Evolutionary conservation across 495 filamentous ascomycete species (phyloP).

Genomic region (Penicillium tannophilum): DNA sequence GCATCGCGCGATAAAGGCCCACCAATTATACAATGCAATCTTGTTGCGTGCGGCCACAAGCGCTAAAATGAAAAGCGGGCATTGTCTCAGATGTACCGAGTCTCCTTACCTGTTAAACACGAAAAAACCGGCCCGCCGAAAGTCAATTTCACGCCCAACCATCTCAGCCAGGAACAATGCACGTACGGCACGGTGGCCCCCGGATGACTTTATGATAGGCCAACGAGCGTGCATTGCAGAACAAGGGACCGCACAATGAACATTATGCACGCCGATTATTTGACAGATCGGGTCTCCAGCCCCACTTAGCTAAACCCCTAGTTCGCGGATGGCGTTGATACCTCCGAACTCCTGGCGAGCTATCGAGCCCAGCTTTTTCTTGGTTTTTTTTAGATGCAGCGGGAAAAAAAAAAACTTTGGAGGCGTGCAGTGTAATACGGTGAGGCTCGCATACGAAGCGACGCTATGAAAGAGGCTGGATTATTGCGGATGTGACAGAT

Average conservation of each 20-base stretch:
- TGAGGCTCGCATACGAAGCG: slow-evolving; percentile 5
- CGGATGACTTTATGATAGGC: slow-evolving; percentile 18
- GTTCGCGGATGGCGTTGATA: slow-evolving; percentile 20
- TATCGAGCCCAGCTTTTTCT: not conserved
- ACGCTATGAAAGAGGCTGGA: slow-evolving; percentile 1
- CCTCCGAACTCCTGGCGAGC: slow-evolving; percentile 12
- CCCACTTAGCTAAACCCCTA: slow-evolving; percentile 19
- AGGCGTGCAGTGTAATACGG: slow-evolving; percentile 2
- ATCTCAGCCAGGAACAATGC: slow-evolving; percentile 18
- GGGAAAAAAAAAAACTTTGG: not conserved
- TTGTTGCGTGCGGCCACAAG: slow-evolving; percentile 1
- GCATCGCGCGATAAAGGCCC: not conserved
- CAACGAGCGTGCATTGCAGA: slow-evolving; percentile 9
- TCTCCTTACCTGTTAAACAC: slow-evolving; percentile 1
- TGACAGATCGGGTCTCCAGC: slow-evolving; percentile 23
- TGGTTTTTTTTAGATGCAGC: not conserved
- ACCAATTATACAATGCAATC: slow-evolving; percentile 4
- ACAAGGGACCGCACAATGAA: slow-evolving; percentile 5
- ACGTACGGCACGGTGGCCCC: slow-evolving; percentile 7
- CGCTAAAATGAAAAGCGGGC: not conserved
- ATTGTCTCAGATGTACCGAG: slow-evolving; percentile 6
- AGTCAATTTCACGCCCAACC: slow-evolving; percentile 17
- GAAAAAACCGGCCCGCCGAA: slow-evolving; percentile 2
- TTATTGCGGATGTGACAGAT: slow-evolving; percentile 9
- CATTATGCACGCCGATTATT: not conserved